Evolutionary conservation across 352 stramenopile genomes (phyloP).

Genomic region (Pythium guiyangense): DNA sequence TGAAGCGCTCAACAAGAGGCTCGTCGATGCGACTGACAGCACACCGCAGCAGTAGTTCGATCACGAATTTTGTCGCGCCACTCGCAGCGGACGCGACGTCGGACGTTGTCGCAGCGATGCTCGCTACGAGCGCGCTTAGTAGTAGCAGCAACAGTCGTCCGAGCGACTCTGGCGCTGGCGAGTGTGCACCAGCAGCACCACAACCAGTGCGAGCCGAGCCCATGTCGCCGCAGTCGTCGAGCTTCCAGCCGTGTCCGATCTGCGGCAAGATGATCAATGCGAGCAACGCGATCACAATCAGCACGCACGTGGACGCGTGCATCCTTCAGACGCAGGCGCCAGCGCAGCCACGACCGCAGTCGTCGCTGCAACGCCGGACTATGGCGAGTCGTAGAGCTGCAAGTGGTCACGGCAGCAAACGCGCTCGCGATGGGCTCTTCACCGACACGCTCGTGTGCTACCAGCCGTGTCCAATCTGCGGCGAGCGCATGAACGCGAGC

Average conservation of each 20-base stretch:
- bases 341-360: background rate
- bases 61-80: conserved; percentile 8
- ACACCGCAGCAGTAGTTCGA: background rate
- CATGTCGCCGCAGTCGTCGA: background rate
- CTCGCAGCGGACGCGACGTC: conserved; percentile 8
- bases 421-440: background rate
- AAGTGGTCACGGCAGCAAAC: background rate
- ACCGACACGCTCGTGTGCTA: background rate
- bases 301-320: conserved; percentile 59
- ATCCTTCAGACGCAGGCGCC: conserved; percentile 9
- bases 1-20: background rate
- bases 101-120: conserved; percentile 15
- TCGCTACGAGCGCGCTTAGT: conserved; percentile 15
- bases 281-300: conserved; percentile 48
- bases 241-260: conserved; percentile 49
- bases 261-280: conserved; percentile 50
- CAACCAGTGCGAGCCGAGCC: background rate
- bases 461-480: conserved; percentile 56
- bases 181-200: background rate
- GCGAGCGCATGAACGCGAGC: conserved; percentile 34
- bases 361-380: background rate
- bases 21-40: background rate
- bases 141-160: background rate
- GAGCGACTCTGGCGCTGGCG: conserved; percentile 1
- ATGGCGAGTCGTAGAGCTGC: background rate